A percentile compares a stretch with the other conserved stretches of the same genome.
phyloP scores from a whole-genome alignment of 169 alveolate species.

The Babesia gibsoni region DNA sequence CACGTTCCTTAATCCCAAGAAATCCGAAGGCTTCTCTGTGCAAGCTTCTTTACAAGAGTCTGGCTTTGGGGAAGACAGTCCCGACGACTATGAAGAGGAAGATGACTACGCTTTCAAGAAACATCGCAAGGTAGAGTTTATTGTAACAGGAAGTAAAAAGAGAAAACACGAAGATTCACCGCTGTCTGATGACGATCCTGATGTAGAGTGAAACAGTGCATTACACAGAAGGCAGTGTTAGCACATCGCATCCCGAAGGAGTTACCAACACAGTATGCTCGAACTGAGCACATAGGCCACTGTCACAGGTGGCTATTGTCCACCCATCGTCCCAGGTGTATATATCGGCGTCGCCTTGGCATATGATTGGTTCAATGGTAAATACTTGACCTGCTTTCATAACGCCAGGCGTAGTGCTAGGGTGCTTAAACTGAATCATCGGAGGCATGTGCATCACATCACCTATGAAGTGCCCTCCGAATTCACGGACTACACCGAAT shows the following conservation, averaged over 20 bases:
- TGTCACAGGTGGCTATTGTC: constrained; percentile 86
- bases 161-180: constrained; percentile 16
- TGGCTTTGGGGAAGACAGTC: not conserved
- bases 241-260: constrained; percentile 83
- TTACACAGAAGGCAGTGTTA: constrained; percentile 28
- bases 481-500: constrained; percentile 79
- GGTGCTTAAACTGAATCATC: constrained; percentile 78
- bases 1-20: not conserved
- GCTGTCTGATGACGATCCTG: constrained; percentile 46
- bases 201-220: constrained; percentile 7
- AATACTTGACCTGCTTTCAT: constrained; percentile 52
- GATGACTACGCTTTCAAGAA: constrained; percentile 9
- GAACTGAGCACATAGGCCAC: constrained; percentile 86
- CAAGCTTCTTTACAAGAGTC: not conserved
- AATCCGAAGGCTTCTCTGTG: not conserved
- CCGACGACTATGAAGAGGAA: constrained; percentile 26
- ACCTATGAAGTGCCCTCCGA: constrained; percentile 93
- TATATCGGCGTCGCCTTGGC: constrained; percentile 78
- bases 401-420: constrained; percentile 64
- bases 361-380: constrained; percentile 86
- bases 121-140: constrained; percentile 23
- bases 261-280: constrained; percentile 90
- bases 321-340: constrained; percentile 89
- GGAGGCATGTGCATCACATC: constrained; percentile 90
- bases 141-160: constrained; percentile 15